Percentiles rank a stretch among this genome's conserved stretches.
phyloP scores from a whole-genome alignment of 2,329 filamentous ascomycete genomes.

The Westerdykella ornata region DNA sequence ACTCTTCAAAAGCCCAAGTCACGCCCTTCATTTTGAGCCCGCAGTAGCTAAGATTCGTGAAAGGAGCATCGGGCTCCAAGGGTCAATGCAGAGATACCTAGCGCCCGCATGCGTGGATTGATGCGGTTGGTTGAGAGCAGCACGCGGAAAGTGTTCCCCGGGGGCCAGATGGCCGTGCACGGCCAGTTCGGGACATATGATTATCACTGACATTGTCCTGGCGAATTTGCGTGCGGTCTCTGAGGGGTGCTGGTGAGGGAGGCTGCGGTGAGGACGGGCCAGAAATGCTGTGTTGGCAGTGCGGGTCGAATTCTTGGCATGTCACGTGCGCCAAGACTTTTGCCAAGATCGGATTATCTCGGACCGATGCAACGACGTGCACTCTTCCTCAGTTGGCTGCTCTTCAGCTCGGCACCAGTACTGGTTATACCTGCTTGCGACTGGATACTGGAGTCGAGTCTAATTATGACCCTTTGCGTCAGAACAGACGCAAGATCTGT shows the following conservation, averaged over 20 bases:
- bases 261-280: constrained; percentile 6
- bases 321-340: not conserved
- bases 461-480: constrained; percentile 24
- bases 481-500: constrained; percentile 6
- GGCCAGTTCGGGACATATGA: not conserved
- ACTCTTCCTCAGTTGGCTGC: constrained; percentile 1
- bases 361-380: constrained; percentile 4
- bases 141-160: constrained; percentile 9
- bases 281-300: constrained; percentile 10
- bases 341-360: constrained; percentile 10
- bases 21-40: too few relatives aligned
- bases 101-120: constrained; percentile 26
- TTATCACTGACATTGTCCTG: too few relatives aligned
- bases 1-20: too few relatives aligned
- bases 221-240: too few relatives aligned
- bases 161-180: constrained; percentile 15
- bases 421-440: constrained; percentile 5
- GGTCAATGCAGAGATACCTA: constrained; percentile 19
- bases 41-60: too few relatives aligned
- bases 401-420: constrained; percentile 1
- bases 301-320: not conserved
- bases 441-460: constrained; percentile 14
- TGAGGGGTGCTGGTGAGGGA: not conserved
- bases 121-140: constrained; percentile 26
- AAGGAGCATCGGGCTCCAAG: not conserved